phyloP scores from a whole-genome alignment of 1,284 basidiomycete species.

The Apiotrichum sp. region DNA sequence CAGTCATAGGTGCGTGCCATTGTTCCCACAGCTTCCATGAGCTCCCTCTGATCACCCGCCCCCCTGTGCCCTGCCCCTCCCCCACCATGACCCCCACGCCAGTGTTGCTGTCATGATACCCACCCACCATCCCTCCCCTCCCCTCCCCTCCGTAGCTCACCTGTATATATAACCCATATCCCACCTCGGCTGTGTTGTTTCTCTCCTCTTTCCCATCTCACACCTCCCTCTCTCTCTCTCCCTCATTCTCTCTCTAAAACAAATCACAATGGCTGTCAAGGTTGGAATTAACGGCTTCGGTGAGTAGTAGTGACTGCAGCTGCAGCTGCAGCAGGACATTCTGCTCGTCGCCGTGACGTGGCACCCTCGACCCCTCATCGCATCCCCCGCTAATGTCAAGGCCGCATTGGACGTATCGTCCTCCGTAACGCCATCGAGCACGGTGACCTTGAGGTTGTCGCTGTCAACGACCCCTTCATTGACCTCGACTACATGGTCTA shows the following conservation, averaged over 20 bases:
- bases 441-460: slow-evolving; percentile 71
- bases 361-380: too few relatives aligned
- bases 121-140: too few relatives aligned
- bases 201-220: slow-evolving; percentile 19
- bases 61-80: too few relatives aligned
- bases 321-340: too few relatives aligned
- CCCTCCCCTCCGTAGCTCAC: too few relatives aligned
- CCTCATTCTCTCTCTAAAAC: neutral
- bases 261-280: slow-evolving; percentile 53
- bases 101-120: too few relatives aligned
- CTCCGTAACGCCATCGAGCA: slow-evolving; percentile 80
- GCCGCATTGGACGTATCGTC: slow-evolving; percentile 97
- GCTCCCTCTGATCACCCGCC: too few relatives aligned
- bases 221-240: too few relatives aligned
- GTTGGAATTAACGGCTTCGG: slow-evolving; percentile 96
- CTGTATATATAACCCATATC: too few relatives aligned
- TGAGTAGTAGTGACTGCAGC: slow-evolving; percentile 51
- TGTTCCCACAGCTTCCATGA: too few relatives aligned
- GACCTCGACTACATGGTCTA: slow-evolving; percentile 97
- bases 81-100: neutral
- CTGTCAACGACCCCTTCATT: slow-evolving; percentile 94
- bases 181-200: slow-evolving; percentile 23
- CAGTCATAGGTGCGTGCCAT: too few relatives aligned
- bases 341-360: too few relatives aligned
- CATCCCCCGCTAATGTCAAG: slow-evolving; percentile 52